phyloP scores from a whole-genome alignment of 2,329 filamentous ascomycete species.

The Penicillium sumatraense region DNA sequence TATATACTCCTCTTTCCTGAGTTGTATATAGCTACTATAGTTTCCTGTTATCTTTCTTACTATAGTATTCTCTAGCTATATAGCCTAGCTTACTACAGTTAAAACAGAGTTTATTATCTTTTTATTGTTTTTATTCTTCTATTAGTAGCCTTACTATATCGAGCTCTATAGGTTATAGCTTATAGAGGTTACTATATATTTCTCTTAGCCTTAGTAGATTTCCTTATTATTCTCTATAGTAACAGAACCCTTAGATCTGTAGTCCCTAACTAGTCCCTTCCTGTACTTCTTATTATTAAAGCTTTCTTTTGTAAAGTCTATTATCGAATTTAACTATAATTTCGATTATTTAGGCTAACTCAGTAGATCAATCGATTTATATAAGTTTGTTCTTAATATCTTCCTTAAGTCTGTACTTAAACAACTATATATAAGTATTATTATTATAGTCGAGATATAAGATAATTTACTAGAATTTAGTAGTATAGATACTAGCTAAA shows the following conservation, averaged over 20 bases:
- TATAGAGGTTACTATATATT: conserved; percentile 2
- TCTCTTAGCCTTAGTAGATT: background rate
- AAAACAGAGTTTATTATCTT: conserved; percentile 3
- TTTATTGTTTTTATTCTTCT: background rate
- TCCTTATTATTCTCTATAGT: background rate
- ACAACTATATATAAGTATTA: background rate
- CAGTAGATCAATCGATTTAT: background rate
- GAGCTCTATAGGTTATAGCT: conserved; percentile 4
- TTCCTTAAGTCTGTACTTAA: conserved; percentile 4
- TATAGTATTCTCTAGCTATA: background rate
- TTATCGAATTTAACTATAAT: conserved; percentile 4
- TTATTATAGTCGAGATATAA: conserved; percentile 6
- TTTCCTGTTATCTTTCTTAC: background rate
- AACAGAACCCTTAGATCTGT: background rate
- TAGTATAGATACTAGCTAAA: conserved; percentile 3
- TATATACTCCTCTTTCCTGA: background rate
- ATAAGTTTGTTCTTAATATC: conserved; percentile 12
- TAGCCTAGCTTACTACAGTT: conserved; percentile 3
- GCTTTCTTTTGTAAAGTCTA: conserved; percentile 3
- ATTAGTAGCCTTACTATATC: background rate
- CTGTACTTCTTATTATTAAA: background rate
- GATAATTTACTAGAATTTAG: conserved; percentile 10
- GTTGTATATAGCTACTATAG: background rate
- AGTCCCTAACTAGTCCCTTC: background rate
- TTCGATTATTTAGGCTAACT: background rate